These are phyloP conservation scores for Alternaria panax DNA, from an alignment of 2,329 filamentous ascomycete species.

Conservation along the genomic window DNA sequence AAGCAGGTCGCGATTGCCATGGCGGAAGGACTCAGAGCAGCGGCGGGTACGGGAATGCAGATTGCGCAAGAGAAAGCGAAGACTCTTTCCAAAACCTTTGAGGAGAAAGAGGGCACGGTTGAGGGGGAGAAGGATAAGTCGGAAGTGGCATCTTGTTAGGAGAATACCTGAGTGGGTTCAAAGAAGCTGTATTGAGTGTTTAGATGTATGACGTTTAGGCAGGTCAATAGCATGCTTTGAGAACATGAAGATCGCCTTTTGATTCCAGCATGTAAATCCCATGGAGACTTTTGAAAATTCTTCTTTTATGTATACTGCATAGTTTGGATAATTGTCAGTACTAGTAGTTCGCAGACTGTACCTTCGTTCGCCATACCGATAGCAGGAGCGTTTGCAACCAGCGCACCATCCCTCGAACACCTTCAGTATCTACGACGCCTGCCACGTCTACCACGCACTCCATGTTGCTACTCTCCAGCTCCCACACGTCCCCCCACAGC, in stretches of 20 bases:
- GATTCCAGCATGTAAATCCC: neutral
- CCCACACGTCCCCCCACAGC: neutral
- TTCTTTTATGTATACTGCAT: neutral
- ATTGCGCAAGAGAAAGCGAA: constrained; percentile 30
- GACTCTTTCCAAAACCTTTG: constrained; percentile 20
- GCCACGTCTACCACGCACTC: neutral
- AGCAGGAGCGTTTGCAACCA: neutral
- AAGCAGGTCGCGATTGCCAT: constrained; percentile 44
- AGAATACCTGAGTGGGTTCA: neutral
- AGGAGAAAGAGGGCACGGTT: constrained; percentile 3
- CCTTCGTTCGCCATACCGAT: neutral
- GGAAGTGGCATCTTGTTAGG: neutral
- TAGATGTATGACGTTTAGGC: neutral
- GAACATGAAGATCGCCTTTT: neutral
- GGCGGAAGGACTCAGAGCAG: constrained; percentile 41
- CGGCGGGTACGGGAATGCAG: constrained; percentile 34
- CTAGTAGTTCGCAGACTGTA: neutral
- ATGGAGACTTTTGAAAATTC: neutral
- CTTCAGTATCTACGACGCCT: neutral
- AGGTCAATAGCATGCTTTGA: neutral
- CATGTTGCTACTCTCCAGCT: neutral
- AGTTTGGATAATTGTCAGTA: no score
- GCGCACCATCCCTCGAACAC: neutral
- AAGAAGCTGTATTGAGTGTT: neutral
- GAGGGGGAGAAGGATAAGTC: constrained; percentile 5